Conservation (phyloP, 2,329 filamentous ascomycete species). For the Colletotrichum salicis region DNA sequence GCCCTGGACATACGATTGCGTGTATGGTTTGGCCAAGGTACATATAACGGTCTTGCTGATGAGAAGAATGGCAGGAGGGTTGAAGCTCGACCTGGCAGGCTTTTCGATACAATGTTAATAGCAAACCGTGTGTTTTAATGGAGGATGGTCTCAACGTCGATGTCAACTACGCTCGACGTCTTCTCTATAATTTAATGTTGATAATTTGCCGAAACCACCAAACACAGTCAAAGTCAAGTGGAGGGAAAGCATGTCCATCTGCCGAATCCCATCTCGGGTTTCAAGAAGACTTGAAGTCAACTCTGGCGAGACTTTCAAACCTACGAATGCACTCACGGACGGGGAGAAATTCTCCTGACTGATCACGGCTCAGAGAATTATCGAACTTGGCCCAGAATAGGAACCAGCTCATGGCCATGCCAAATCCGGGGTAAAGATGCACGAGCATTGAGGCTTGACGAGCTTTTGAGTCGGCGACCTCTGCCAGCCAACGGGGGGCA, state of each 20-base stretch:
- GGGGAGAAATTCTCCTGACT: not conserved
- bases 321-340: not conserved
- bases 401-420: not conserved
- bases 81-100: no score
- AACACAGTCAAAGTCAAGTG: not conserved
- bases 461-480: not conserved
- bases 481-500: no score
- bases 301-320: not conserved
- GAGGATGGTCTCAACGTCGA: no score
- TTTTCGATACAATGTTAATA: no score
- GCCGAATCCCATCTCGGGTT: not conserved
- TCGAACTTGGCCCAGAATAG: not conserved
- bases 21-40: no score
- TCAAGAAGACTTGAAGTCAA: not conserved
- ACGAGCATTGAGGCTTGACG: not conserved
- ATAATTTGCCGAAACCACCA: no score
- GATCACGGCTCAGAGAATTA: not conserved
- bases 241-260: not conserved
- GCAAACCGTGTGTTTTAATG: no score
- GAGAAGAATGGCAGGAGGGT: no score
- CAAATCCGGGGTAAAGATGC: not conserved
- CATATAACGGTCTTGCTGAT: no score
- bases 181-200: no score
- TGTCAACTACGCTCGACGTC: no score
- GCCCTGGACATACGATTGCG: no score